Evolutionary conservation across 768 basidiomycete species (phyloP).

Genomic region (Hysterangium stoloniferum): DNA sequence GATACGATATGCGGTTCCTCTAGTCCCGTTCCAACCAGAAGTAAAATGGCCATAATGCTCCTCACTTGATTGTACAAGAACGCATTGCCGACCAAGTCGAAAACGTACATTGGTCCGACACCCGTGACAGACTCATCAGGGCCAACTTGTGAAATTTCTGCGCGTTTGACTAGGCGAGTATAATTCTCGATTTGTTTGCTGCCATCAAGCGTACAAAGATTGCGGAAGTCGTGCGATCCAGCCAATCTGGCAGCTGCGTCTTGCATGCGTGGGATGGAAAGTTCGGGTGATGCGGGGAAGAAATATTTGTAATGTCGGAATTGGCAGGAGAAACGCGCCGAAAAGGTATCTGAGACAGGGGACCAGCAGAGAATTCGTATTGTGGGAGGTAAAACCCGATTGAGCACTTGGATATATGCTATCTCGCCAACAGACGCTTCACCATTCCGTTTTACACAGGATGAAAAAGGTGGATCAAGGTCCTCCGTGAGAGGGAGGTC

Average conservation of each 20-base stretch:
- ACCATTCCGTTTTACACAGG: constrained; percentile 13
- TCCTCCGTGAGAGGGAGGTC: constrained; percentile 9
- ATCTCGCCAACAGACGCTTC: constrained; percentile 39
- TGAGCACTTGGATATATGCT: constrained; percentile 73
- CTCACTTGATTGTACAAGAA: constrained; percentile 96
- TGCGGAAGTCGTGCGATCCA: constrained; percentile 93
- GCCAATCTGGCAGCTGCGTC: constrained; percentile 62
- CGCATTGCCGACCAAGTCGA: constrained; percentile 81
- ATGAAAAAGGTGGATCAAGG: constrained; percentile 18
- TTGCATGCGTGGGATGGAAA: constrained; percentile 72
- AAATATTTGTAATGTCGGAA: constrained; percentile 98
- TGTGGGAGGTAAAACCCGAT: constrained; percentile 79
- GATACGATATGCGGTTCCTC: constrained; percentile 66
- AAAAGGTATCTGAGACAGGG: constrained; percentile 70
- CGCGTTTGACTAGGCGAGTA: constrained; percentile 55
- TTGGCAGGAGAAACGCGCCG: constrained; percentile 80
- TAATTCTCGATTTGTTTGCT: constrained; percentile 86
- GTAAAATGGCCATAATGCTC: constrained; percentile 87
- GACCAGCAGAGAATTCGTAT: constrained; percentile 94
- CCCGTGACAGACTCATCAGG: constrained; percentile 17
- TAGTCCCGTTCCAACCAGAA: constrained; percentile 77
- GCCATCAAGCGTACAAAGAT: constrained; percentile 89
- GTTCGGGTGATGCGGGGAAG: constrained; percentile 53
- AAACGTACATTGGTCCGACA: constrained; percentile 44
- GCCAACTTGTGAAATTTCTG: constrained; percentile 47